These are phyloP conservation scores for Metschnikowia matae DNA, from an alignment of 805 yeast species.

Conservation along the genomic window DNA sequence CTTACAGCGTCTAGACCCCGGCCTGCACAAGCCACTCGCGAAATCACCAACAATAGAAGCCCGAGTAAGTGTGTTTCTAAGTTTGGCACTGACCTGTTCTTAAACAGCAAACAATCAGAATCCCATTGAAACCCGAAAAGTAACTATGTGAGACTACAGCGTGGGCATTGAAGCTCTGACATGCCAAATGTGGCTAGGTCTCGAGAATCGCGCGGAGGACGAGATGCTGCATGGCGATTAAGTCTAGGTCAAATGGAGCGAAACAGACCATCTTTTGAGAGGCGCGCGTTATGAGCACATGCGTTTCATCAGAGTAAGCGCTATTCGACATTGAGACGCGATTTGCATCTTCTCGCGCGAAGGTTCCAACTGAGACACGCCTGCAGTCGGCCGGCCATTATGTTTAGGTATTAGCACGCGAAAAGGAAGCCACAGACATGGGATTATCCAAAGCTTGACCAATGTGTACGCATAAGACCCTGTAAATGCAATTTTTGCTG, in stretches of 20 bases:
- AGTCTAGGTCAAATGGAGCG: slow-evolving; percentile 1
- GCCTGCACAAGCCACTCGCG: neutral
- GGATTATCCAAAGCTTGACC: neutral
- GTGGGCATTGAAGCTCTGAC: no score
- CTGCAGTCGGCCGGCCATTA: neutral
- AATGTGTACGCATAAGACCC: no score
- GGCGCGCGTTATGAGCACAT: slow-evolving; percentile 2
- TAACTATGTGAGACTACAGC: neutral
- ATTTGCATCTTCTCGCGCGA: slow-evolving; percentile 4
- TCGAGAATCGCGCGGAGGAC: neutral
- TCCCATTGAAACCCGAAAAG: neutral
- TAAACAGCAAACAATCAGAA: neutral
- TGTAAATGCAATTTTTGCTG: no score
- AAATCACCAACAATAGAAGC: neutral
- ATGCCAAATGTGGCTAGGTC: neutral
- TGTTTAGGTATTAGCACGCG: neutral
- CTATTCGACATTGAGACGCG: slow-evolving; percentile 1
- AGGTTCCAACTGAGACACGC: neutral
- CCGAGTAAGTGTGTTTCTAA: neutral
- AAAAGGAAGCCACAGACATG: neutral
- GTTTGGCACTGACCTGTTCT: neutral
- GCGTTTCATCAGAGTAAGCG: neutral
- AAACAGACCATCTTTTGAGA: neutral
- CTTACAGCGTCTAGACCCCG: neutral
- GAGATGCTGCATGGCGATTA: neutral